Evolutionary conservation across 1,284 basidiomycete genomes (phyloP), one percentile per base, ranked within the genome.

Genomic region (Trichosporon asahii): DNA sequence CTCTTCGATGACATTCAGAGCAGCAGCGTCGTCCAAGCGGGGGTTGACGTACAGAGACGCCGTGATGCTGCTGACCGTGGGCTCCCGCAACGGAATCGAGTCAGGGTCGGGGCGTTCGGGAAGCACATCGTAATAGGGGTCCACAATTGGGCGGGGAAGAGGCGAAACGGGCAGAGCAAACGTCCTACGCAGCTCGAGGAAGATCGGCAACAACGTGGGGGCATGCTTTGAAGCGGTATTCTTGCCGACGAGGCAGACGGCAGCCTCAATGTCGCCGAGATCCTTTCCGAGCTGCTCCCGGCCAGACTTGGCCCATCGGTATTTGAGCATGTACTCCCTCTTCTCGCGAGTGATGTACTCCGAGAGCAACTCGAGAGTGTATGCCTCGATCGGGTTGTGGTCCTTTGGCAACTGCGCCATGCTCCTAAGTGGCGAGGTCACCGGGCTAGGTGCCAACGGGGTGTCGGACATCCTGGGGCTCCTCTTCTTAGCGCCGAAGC

Each of bases 11-110:
- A 78, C 76, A 0, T 75, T 76, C 3, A 77, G 66, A 0, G 83
- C 83, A 3, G 68, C 72, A 0, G 37, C 66, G 33, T 80, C 80
- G 5, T 76, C 73, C 55, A 84, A 65, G 15, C 82, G 73, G 0
- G 83, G 83, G 67, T 83, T 80, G 66, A 81, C 79, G 68, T 84
- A 84, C 23, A 84, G 70, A 21, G 79, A 73, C 0, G 79, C 80
- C 0, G 81, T 83, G 29, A 79, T 80, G n/a, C 77, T 79, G 53
- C 79, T 77, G 6, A 83, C 78, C 0, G 79, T 80, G 21, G 82
- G 81, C 57, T 80, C 79, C 11, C 77, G 70, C 61, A 80, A 76
- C 0, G 79, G 74, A 0, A 80, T 74, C 15, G 77, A 73, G 61
- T 81, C 79, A 1, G 78, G 76, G 68, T 80, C 80, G n/a, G 81